These are phyloP conservation scores for Pinus albicaulis DNA, from an alignment of 75 land plant species.

Conservation along the genomic window DNA sequence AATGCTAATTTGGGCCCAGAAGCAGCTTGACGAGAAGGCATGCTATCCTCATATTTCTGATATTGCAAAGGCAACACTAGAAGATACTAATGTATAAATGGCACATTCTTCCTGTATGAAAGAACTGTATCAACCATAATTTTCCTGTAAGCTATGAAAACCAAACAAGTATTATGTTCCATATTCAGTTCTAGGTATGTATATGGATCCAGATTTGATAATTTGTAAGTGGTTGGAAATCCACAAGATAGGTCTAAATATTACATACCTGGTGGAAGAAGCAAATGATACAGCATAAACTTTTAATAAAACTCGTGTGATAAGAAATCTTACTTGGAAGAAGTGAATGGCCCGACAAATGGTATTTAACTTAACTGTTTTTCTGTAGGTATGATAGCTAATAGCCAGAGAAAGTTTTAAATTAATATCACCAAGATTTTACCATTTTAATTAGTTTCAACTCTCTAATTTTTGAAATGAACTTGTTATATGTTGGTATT, in stretches of 20 bases:
- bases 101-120: background rate
- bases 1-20: conserved; percentile 86
- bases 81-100: conserved; percentile 7
- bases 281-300: background rate
- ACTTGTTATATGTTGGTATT: too few species aligned
- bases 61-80: conserved; percentile 47
- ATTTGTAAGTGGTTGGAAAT: conserved; percentile 10
- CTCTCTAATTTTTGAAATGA: too few species aligned
- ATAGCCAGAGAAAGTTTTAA: too few species aligned
- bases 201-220: background rate
- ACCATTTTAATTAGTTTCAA: too few species aligned
- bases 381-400: too few species aligned
- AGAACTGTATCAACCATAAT: too few species aligned
- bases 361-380: too few species aligned
- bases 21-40: conserved; percentile 81
- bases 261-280: background rate
- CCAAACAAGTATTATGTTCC: background rate
- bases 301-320: background rate
- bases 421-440: too few species aligned
- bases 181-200: background rate
- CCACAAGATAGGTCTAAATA: background rate
- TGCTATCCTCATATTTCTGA: conserved; percentile 81
- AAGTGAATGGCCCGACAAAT: too few species aligned
- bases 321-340: background rate
- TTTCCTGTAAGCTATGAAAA: background rate